These are phyloP conservation scores for Taphrina communis DNA, from an alignment of 1,139 yeast genomes.

Conservation along the genomic window DNA sequence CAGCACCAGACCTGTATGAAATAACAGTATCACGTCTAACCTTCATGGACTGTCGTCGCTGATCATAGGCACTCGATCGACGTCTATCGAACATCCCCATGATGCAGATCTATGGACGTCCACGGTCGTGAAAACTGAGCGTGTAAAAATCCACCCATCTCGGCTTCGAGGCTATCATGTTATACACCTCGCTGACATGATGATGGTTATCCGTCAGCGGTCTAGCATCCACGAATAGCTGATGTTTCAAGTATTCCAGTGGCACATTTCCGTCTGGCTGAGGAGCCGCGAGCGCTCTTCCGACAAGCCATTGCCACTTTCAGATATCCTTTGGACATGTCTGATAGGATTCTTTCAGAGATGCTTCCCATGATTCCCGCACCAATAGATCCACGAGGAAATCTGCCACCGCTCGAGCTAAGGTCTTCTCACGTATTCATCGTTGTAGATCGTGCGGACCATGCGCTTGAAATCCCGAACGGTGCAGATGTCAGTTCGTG, in stretches of 20 bases:
- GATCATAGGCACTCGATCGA: conserved; percentile 6
- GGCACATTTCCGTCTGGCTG: not conserved
- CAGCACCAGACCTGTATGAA: not conserved
- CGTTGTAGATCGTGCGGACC: too few relatives aligned
- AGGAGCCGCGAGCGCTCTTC: not conserved
- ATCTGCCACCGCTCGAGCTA: too few relatives aligned
- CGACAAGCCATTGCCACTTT: conserved; percentile 4
- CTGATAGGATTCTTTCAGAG: not conserved
- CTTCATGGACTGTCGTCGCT: conserved; percentile 15
- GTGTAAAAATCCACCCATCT: not conserved
- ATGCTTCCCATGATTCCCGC: not conserved
- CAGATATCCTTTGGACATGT: not conserved
- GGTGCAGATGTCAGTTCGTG: too few relatives aligned
- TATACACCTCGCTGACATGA: not conserved
- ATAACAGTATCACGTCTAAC: conserved; percentile 16
- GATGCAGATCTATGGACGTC: not conserved
- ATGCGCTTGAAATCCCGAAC: too few relatives aligned
- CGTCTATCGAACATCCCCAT: conserved; percentile 25
- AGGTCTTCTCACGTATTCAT: too few relatives aligned
- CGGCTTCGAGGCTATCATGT: too few relatives aligned
- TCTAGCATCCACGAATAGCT: not conserved
- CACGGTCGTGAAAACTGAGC: not conserved
- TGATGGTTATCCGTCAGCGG: not conserved
- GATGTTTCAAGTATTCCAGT: not conserved
- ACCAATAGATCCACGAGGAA: too few relatives aligned